Percentiles rank a stretch among this genome's conserved stretches.
phyloP scores from a whole-genome alignment of 75 land plant species.

The Sequoia sempervirens region DNA sequence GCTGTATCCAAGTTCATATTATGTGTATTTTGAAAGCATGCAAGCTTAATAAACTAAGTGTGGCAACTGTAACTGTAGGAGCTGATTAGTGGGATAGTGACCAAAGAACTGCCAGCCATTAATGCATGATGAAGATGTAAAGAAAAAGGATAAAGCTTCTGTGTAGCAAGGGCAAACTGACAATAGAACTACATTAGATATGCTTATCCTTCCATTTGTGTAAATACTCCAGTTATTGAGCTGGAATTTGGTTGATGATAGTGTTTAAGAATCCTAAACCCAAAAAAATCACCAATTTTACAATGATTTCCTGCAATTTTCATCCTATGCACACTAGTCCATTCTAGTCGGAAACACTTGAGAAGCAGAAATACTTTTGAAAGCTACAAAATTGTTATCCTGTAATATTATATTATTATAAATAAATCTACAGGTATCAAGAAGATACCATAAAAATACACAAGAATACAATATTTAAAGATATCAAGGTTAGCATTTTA shows the following conservation, averaged over 20 bases:
- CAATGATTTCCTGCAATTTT: neutral
- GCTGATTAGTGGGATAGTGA: neutral
- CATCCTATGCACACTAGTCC: neutral
- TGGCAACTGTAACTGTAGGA: neutral
- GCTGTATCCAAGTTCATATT: neutral
- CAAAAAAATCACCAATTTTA: neutral
- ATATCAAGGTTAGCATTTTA: slow-evolving; percentile 1
- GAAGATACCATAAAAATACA: neutral
- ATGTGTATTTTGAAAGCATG: neutral
- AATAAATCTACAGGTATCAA: neutral
- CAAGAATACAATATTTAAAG: neutral
- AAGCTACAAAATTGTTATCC: neutral
- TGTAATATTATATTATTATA: neutral
- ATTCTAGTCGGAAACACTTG: neutral
- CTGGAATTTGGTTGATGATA: neutral
- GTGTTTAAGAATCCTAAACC: neutral
- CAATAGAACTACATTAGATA: neutral
- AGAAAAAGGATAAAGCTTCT: neutral
- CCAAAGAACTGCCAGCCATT: neutral
- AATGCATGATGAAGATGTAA: neutral
- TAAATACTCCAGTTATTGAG: neutral
- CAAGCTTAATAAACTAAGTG: neutral
- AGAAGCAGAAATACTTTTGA: neutral
- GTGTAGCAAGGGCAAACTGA: neutral
- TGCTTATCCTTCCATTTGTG: neutral